Conservation (phyloP, 768 basidiomycete species). For the Collybia mongolica region DNA sequence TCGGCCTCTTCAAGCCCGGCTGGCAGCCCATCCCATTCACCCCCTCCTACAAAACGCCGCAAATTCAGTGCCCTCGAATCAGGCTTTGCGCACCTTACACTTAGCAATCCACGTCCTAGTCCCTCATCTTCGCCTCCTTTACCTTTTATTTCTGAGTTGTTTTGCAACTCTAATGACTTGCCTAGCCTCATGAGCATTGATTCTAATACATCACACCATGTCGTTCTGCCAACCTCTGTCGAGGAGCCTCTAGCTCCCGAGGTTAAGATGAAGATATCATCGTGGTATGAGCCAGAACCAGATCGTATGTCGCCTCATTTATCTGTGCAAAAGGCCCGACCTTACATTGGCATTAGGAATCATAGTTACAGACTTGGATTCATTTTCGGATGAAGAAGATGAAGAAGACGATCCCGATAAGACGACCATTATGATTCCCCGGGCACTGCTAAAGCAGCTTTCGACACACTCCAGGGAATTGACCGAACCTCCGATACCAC, state of each 20-base stretch:
- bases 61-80: conserved; percentile 51
- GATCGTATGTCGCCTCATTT: conserved; percentile 48
- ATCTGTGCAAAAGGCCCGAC: conserved; percentile 1
- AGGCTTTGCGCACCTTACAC: conserved; percentile 53
- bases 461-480: conserved; percentile 25
- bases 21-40: conserved; percentile 9
- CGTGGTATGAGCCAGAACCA: conserved; percentile 71
- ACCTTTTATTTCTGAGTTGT: conserved; percentile 10
- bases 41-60: conserved; percentile 42
- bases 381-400: conserved; percentile 44
- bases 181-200: conserved; percentile 10
- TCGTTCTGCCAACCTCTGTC: conserved; percentile 29
- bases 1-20: conserved; percentile 15
- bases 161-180: conserved; percentile 3
- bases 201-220: not conserved
- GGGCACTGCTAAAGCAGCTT: conserved; percentile 45
- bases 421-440: conserved; percentile 36
- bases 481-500: conserved; percentile 15
- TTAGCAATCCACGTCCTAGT: conserved; percentile 21
- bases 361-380: conserved; percentile 58
- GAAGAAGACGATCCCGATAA: conserved; percentile 22
- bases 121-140: conserved; percentile 8
- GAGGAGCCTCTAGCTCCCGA: conserved; percentile 49
- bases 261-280: conserved; percentile 59
- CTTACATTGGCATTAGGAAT: conserved; percentile 44